Base-by-base conservation (phyloP, 2,329 filamentous ascomycete genomes). In the Capronia americana region DNA sequence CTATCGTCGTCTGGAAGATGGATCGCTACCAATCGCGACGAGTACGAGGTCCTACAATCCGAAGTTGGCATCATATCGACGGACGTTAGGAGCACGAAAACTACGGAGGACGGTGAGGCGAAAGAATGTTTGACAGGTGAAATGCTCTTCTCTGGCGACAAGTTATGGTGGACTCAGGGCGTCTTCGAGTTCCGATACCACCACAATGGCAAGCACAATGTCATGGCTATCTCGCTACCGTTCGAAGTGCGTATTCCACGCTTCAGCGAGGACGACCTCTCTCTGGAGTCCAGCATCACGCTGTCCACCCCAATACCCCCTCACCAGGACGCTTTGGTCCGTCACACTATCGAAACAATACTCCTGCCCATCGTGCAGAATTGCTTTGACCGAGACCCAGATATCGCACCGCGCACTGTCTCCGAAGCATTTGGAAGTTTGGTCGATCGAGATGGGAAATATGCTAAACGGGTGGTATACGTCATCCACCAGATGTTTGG, bases 141-240 rank as follows among this genome's bases (percentile, higher is more conserved):
- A 76, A 89, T 98, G 74, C 79, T 92, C 12, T 98, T 99, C 75
- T 84, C 89, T 10, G 93, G 95, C 56, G 93, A 98, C 80, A 97
- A 96, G 80, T 85, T 97, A 2, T 99, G 92, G 90, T 99, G 95
- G 95, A 96, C 91, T 0, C 91, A 94, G 68, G 95, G 95, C 62
- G 91, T 96, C 2, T 99, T 97, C 75, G 95, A 99, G 75, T 96
- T 99, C 82, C 89, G 95, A 48, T 97, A 97, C 79, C 95, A 99
- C 79, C 95, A 99, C 79, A 90, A 92, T 72, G 93, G 93, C 63
- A 91, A 90, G 74, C 93, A 99, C 79, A 92, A 91, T 71, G 93
- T 96, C 75, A 95, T 99, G 91, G 88, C 92, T 20, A 91, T 98
- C 67, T 97, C 93, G 4, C 87, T 92, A 72, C 93, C 95, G 0